Evolutionary conservation across 805 yeast genomes (phyloP), one percentile per base, ranked within the genome.

Genomic region (Sugiyamaella americana): DNA sequence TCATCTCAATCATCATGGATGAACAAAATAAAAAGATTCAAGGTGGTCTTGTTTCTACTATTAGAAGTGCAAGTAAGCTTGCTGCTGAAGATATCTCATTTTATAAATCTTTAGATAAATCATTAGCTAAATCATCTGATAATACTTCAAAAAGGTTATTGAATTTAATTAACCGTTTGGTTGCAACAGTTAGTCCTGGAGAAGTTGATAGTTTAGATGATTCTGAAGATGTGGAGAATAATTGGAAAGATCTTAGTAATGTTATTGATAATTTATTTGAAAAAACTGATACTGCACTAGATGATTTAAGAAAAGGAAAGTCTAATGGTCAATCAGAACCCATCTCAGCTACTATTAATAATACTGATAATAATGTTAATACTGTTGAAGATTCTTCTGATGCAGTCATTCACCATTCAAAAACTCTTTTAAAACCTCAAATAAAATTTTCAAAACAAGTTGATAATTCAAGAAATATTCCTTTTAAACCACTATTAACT

Each of bases 31-130:
- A 51, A 36, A 54, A 46, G 36, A 52, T 62, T 11, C 59, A 78
- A 17, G 76, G 80, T 8, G 63, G 72, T 48, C 67, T 80, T n/a
- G 72, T 78, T 41, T 69, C 74, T 8, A 68, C 81, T 2, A 77
- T 85, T 35, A 70, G 94, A 50, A 75, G 83, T 2, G 73, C 95
- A 0, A 70, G 82, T 2, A 79, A 84, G 1, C 63, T 89, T 37
- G 84, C 85, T 1, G 78, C 87, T 0, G 84, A 84, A 47, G 98
- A 91, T 67, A 73, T 88, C n/a, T 77, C 74, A 24, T 93, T 89
- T 58, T 78, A 80, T 62, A 69, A 73, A 40, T 78, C 85, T 40
- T 59, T 87, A 10, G 91, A 86, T 56, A 51, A 58, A 0, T 59
- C 70, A 11, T 60, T 80, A 41, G 69, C 70, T 6, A 53, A 54